phyloP scores from a whole-genome alignment of 1,139 yeast species.

The Blastobotrys illinoisensis region DNA sequence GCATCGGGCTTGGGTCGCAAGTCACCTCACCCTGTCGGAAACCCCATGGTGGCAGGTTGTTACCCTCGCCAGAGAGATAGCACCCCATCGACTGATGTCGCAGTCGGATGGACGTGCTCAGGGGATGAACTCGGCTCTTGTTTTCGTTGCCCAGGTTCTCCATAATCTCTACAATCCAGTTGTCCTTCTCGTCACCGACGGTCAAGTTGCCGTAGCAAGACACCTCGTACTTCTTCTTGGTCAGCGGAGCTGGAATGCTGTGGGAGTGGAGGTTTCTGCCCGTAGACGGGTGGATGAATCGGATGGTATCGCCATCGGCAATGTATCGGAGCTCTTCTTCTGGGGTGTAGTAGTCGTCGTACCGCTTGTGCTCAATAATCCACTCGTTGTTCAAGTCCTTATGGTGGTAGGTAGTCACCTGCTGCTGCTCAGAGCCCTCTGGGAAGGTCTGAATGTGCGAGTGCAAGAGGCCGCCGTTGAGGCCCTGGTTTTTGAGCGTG shows the following conservation, averaged over 20 bases:
- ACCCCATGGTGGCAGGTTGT: constrained; percentile 91
- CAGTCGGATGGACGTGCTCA: constrained; percentile 81
- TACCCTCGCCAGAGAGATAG: constrained; percentile 81
- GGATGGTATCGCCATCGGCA: constrained; percentile 65
- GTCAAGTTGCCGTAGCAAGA: constrained; percentile 87
- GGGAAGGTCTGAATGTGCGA: constrained; percentile 93
- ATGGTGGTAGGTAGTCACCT: constrained; percentile 89
- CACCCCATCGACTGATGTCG: constrained; percentile 65
- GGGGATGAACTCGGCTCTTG: constrained; percentile 61
- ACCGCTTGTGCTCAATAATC: constrained; percentile 74
- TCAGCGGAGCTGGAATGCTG: constrained; percentile 72
- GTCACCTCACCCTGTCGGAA: constrained; percentile 96
- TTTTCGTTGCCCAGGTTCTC: constrained; percentile 71
- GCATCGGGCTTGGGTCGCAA: constrained; percentile 70
- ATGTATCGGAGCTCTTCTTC: constrained; percentile 54
- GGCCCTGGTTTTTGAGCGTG: constrained; percentile 84
- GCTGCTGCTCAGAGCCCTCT: constrained; percentile 94
- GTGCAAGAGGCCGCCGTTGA: constrained; percentile 88
- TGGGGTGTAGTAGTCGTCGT: constrained; percentile 46
- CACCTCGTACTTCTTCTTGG: constrained; percentile 70
- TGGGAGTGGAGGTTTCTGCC: constrained; percentile 93
- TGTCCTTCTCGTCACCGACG: constrained; percentile 85
- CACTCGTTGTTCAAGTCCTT: constrained; percentile 90
- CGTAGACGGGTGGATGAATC: constrained; percentile 74
- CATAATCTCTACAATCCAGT: constrained; percentile 87